phyloP scores from a whole-genome alignment of 345 rosid genomes.

The Gossypium rotundifolium region DNA sequence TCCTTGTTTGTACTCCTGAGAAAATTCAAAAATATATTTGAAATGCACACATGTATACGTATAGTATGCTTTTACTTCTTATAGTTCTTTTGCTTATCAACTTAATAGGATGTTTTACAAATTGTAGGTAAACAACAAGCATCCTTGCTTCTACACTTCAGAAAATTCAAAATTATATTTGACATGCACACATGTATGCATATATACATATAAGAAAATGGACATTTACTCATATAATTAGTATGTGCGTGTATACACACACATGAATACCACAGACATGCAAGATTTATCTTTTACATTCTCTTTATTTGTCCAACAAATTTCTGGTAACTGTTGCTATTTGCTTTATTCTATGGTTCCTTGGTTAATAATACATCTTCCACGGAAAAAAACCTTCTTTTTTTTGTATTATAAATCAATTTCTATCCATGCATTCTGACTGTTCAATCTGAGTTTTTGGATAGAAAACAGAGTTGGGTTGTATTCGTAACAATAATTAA shows the following conservation, averaged over 20 bases:
- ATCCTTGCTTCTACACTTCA: not conserved
- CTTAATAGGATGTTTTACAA: not conserved
- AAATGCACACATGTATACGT: not conserved
- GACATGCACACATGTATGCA: not conserved
- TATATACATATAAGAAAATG: not conserved
- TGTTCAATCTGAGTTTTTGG: not conserved
- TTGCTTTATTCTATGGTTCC: not conserved
- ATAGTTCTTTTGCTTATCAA: not conserved
- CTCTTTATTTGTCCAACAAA: not conserved
- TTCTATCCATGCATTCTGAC: not conserved
- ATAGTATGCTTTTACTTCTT: constrained; percentile 28
- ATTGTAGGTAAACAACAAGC: not conserved
- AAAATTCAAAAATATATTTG: not conserved
- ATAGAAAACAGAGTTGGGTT: not conserved
- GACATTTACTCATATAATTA: not conserved
- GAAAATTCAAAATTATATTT: not conserved
- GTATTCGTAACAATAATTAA: not conserved
- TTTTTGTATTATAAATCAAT: not conserved
- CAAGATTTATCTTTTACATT: not conserved
- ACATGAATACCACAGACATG: not conserved
- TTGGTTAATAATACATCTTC: constrained; percentile 2
- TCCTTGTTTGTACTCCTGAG: not conserved
- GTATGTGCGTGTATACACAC: not conserved
- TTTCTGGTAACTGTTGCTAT: not conserved
- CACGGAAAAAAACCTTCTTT: not conserved